Base-by-base conservation (phyloP, 2,329 filamentous ascomycete species). In the Pestalotiopsis sp. region DNA sequence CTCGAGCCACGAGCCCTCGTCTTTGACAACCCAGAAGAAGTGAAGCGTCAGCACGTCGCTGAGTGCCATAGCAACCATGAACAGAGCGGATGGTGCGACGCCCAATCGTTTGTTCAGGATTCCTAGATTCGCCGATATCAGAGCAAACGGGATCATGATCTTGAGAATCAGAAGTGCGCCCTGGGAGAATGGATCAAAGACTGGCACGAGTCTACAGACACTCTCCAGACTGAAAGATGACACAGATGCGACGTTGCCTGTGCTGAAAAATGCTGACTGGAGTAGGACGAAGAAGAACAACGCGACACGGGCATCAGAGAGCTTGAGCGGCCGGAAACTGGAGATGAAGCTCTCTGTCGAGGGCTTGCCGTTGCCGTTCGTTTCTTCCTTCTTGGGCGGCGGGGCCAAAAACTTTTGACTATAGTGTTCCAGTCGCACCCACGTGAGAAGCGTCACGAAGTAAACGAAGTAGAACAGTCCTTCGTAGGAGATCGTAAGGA, bases 21-120 rank as follows among this genome's bases (percentile, higher is more conserved):
- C 96, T 76, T 92, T 93, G 60, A 99, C 96, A 75, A 97, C 93
- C 90, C 93, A 99, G 82, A 99, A 99, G 84, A 99, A 99, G 75
- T 96, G 93, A 66, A 99, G 85, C 3, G 96, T 98, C 78, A 98
- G 86, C 64, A 97, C 89, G 78, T 99, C 96, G 70, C 92, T 95
- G 65, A 97, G 89, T 0, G 92, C 93, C 89, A 98, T 97, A 65
- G 97, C 94, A 2, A 95, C 84, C 92, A 98, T 98, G 82, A 98
- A 98, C 4, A 99, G 83, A 5, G 94, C 93, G 52, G 92, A 94
- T 0, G 94, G 95, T 9, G 94, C 92, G 0, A 99, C 92, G 17
- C 93, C 92, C 0, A 99, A 84, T 6, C 92, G 85, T 74, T 90
- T 91, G 79, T 98, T 99, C 17, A 99, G 85, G 13, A 99, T 92